Conservation (phyloP, 73 alveolate species). For the Paramecium pentaurelia region DNA sequence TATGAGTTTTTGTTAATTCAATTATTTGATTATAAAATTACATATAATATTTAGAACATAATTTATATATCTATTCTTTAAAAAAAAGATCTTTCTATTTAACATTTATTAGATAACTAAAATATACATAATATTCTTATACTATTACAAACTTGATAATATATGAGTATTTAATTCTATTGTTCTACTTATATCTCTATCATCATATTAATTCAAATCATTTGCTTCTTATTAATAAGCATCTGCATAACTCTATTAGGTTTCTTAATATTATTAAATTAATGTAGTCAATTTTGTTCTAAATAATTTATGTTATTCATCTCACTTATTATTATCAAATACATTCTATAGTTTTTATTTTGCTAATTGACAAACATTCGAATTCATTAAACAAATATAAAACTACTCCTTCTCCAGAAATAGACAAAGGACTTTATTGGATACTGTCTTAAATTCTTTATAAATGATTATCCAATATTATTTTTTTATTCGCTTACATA, state of each 20-base stretch:
- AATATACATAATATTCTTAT: neutral
- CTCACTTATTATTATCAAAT: neutral
- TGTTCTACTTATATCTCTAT: neutral
- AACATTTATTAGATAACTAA: neutral
- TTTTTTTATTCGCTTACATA: neutral
- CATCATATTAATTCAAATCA: neutral
- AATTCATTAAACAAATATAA: neutral
- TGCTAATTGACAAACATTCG: neutral
- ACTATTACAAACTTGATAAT: neutral
- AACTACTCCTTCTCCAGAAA: neutral
- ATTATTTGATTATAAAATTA: neutral
- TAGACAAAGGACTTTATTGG: neutral
- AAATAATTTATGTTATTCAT: neutral
- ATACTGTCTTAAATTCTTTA: neutral
- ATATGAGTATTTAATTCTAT: neutral
- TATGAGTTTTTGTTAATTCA: neutral
- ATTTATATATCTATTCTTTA: neutral
- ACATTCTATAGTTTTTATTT: conserved; percentile 15
- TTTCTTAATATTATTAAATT: neutral
- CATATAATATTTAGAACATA: neutral
- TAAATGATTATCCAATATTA: neutral
- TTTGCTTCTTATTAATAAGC: neutral
- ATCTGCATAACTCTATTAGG: neutral
- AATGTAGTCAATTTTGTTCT: neutral
- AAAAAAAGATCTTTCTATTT: neutral